A percentile compares a stretch with the other conserved stretches of the same genome.
phyloP scores from a whole-genome alignment of 2,329 filamentous ascomycete genomes.

The Aspergillus phoenicis region DNA sequence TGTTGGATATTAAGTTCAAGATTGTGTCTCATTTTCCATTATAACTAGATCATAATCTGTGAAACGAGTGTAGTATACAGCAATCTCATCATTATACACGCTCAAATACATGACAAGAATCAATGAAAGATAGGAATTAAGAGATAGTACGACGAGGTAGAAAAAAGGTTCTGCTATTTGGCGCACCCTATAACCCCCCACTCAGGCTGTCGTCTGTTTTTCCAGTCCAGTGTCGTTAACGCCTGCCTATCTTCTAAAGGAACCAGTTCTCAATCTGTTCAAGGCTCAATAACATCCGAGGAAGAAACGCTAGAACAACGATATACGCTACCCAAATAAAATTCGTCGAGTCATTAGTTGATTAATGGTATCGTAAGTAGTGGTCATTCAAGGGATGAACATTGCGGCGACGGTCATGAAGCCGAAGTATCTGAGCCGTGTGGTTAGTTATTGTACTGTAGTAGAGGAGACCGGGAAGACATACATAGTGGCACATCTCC shows the following conservation, averaged over 20 bases:
- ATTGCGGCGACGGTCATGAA: constrained; percentile 44
- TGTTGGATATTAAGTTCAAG: background rate
- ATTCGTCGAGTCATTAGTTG: constrained; percentile 18
- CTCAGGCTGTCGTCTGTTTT: background rate
- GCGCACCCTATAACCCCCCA: too few species aligned
- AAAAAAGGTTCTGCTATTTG: background rate
- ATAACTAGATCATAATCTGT: background rate
- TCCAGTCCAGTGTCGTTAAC: background rate
- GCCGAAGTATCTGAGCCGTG: constrained; percentile 39
- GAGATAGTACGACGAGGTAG: background rate
- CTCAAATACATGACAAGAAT: constrained; percentile 1
- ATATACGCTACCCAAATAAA: constrained; percentile 24
- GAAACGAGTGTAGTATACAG: constrained; percentile 1
- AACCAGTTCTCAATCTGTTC: background rate
- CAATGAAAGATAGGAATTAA: background rate
- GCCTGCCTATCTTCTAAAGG: background rate
- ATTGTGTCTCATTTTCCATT: too few species aligned
- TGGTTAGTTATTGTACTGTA: background rate
- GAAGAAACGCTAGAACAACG: background rate
- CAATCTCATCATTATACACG: background rate
- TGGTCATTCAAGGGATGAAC: constrained; percentile 35
- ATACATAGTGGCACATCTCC: constrained; percentile 44
- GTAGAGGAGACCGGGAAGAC: constrained; percentile 8
- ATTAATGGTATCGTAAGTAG: constrained; percentile 1
- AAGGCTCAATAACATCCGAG: background rate